Base-by-base conservation (phyloP, 805 yeast genomes). In the Wilhelminamyces savonicus region DNA sequence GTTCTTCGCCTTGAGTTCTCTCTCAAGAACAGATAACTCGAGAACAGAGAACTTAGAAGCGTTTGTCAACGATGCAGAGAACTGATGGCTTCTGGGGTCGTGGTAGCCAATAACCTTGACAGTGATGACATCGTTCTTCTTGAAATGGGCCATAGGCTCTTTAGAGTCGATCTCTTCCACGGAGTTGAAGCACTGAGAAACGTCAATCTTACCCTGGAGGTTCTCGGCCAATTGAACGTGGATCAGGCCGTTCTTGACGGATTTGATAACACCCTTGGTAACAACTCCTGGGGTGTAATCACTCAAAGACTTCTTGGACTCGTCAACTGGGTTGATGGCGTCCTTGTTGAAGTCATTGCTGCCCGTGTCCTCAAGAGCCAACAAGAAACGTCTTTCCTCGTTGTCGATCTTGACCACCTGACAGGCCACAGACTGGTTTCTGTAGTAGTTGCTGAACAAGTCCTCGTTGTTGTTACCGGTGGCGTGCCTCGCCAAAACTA, bases 71-170 rank as follows among this genome's bases (percentile, higher is more conserved):
- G n/a, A n/a, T n/a, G n/a, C n/a, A 21, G 37, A 35, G 56, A 78
- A 83, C 32, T 67, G 70, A 46, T 80, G 85, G 34, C 69, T 77
- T 35, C 78, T 72, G 6, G 77, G 66, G 52, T 85, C 90, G 50
- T 78, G 87, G 53, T 56, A 76, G 2, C 96, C 97, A 42, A 86
- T 69, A 13, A 88, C 71, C 45, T 71, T 75, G 17, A 76, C 90
- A 17, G 69, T 62, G 16, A 86, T 34, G 4, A 61, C 51, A 21
- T 77, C 72, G 28, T 81, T 90, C 30, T 61, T 66, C 31, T 70
- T 62, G 62, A 78, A 83, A 23, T 62, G 56, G 1, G 69, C 48
- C 25, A 84, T 62, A 19, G 94, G 94, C 24, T 68, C 61, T 35
- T 61, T 66, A 13, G 54, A 52, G 47, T 84, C 76, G 27, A 87